A percentile compares a stretch with the other conserved stretches of the same genome.
Evolutionary conservation across 2,329 filamentous ascomycete species (phyloP).

Genomic region (Cladorrhinum sp.): DNA sequence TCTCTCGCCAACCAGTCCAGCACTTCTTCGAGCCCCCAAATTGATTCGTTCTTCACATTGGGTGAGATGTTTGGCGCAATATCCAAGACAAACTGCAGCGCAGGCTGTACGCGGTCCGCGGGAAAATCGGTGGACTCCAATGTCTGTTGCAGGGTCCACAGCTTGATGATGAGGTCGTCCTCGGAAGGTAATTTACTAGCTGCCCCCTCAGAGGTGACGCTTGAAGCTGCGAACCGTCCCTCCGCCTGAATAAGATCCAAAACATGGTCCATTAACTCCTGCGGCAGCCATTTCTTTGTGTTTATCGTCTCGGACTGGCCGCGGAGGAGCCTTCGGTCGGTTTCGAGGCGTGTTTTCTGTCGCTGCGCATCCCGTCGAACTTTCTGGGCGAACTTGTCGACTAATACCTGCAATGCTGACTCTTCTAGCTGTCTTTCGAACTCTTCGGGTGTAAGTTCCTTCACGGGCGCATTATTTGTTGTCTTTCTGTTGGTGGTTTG

Average conservation of each 20-base stretch:
- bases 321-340: conserved; percentile 78
- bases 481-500: conserved; percentile 20
- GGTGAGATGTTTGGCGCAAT: conserved; percentile 61
- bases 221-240: conserved; percentile 54
- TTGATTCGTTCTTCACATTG: conserved; percentile 55
- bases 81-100: conserved; percentile 63
- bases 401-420: conserved; percentile 81
- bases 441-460: conserved; percentile 75
- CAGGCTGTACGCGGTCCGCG: conserved; percentile 58
- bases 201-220: conserved; percentile 44
- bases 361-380: conserved; percentile 75
- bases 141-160: conserved; percentile 81
- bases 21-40: conserved; percentile 85
- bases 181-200: conserved; percentile 60
- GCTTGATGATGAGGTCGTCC: conserved; percentile 72
- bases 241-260: conserved; percentile 70
- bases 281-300: conserved; percentile 74
- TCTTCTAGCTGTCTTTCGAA: conserved; percentile 86
- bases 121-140: conserved; percentile 69
- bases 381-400: conserved; percentile 80
- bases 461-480: conserved; percentile 27
- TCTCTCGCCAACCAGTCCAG: conserved; percentile 88
- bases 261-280: conserved; percentile 74
- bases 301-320: conserved; percentile 72
- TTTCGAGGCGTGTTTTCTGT: conserved; percentile 75